Percentiles rank a stretch among this genome's conserved stretches.
These are phyloP conservation scores for Nowakowskiella sp. DNA, from an alignment of 192 early-diverging fungal species.

Conservation along the genomic window DNA sequence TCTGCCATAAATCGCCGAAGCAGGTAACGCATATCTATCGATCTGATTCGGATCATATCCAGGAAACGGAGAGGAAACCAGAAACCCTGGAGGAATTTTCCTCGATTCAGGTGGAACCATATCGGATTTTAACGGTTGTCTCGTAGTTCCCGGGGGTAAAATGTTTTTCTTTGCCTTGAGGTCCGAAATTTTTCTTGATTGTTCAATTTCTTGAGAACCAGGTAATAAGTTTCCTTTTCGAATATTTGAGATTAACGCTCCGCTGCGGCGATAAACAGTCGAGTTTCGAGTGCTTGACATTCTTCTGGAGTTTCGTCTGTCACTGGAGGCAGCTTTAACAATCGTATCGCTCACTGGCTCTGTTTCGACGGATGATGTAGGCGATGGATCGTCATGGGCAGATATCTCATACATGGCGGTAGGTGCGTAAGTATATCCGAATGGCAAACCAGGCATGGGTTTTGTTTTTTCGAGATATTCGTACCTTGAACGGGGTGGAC, in stretches of 20 bases:
- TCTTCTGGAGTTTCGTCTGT: too few relatives aligned
- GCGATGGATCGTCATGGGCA: neutral
- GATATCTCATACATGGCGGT: constrained; percentile 11
- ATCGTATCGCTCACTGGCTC: constrained; percentile 4
- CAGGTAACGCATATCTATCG: constrained; percentile 16
- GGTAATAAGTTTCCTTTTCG: neutral
- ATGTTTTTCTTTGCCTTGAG: constrained; percentile 17
- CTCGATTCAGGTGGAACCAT: neutral
- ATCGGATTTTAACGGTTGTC: constrained; percentile 8
- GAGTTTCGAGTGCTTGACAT: too few relatives aligned
- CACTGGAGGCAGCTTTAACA: constrained; percentile 7
- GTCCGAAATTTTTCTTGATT: constrained; percentile 11
- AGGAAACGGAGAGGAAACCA: constrained; percentile 34
- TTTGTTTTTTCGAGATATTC: constrained; percentile 41
- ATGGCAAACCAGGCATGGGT: constrained; percentile 35
- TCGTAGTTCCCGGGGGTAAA: constrained; percentile 5
- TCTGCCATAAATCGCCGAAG: constrained; percentile 41
- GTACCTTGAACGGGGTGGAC: constrained; percentile 30
- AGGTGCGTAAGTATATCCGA: constrained; percentile 44
- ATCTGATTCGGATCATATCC: constrained; percentile 43
- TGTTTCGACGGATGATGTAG: constrained; percentile 17
- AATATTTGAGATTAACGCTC: too few relatives aligned
- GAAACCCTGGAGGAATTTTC: constrained; percentile 33
- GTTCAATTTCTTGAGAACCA: neutral
- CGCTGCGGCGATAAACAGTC: too few relatives aligned